Evolutionary conservation across 2,329 filamentous ascomycete species (phyloP), one percentile per base, ranked within the genome.

Genomic region (Fusarium sp.): DNA sequence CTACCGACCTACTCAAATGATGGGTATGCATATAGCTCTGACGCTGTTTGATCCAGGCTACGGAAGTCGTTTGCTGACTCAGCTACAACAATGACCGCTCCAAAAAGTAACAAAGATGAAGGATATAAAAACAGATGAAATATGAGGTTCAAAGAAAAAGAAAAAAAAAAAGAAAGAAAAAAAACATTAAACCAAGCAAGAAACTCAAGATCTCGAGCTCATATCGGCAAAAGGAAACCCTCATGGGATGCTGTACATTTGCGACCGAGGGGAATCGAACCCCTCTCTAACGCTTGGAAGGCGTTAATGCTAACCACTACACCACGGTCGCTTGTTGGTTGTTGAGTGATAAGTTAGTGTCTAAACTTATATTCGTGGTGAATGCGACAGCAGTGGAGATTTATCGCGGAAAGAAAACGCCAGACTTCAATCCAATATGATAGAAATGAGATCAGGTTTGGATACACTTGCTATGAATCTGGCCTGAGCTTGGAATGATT

Each of bases 271-370:
- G 62, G 64, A 67, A 67, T 67, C 64, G 64, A 67, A 67, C 64
- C 62, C 64, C 53, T 67, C 62, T 67, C 64, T 67, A 67, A 66
- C 62, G 64, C 64, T 66, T 66, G 65, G 65, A 67, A 67, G 65
- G 65, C 65, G 47, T 54, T 62, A 67, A 67, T 67, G 65, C 65
- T 67, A 67, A 67, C 65, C 65, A 52, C 64, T 68, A 68, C 65
- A 68, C 65, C 64, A 68, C 57, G 56, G 65, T 57, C 57, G 65
- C 65, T 56, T 31, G n/a, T 11, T 25, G 12, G 10, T 39, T 61
- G 41, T 35, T 20, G 27, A 8, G 31, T 4, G 1, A 14, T 2
- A 1, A 3, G 0, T 2, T 18, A 4, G 5, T 15, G 5, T 29
- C 1, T 12, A 0, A 0, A 0, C 0, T 6, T 36, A 60, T 60